Evolutionary conservation across 2,329 filamentous ascomycete genomes (phyloP), one percentile per base, ranked within the genome.

Genomic region (Cladobotryum mycophilum): DNA sequence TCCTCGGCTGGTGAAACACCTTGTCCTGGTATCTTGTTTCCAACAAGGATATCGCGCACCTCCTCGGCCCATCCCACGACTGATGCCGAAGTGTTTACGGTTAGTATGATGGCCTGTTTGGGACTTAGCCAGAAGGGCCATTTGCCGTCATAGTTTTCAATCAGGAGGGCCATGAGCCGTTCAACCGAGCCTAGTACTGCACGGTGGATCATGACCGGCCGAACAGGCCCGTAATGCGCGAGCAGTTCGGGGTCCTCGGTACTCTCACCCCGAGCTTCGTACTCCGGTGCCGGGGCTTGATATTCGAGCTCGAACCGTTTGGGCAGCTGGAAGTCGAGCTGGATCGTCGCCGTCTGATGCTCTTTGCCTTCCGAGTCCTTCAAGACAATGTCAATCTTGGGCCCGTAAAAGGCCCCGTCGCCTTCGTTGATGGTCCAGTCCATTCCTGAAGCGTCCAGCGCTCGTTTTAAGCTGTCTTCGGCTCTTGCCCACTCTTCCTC

Each of bases 121-220:
- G 89, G 89, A 49, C 87, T 91, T 9, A 95, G 75, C 90, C 89
- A 95, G 65, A 95, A 92, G 3, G 89, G 89, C 81, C 88, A 95
- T 52, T 78, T 79, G 14, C 88, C 88, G 51, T 85, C 77, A 59
- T 91, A 89, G 57, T 88, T 85, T 67, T 95, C 90, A 49, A 93
- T 91, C 38, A 95, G 69, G 13, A 95, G 74, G 3, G 89, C 89
- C 78, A 95, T 85, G 55, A 95, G 82, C 42, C 90, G 80, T 68
- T 95, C 89, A 5, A 95, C 78, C 0, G 88, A 93, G 14, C 89
- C 89, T 47, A 95, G 77, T 35, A 95, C 86, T 13, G 90, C 89
- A 45, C 89, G 82, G 64, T 95, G 89, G 47, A 95, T 85, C 62
- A 95, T 79, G 36, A 95, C 89, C 0, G 90, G 89, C 2, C 67